These are phyloP conservation scores for Chaetomium strumarium DNA, from an alignment of 2,329 filamentous ascomycete species.

Conservation along the genomic window DNA sequence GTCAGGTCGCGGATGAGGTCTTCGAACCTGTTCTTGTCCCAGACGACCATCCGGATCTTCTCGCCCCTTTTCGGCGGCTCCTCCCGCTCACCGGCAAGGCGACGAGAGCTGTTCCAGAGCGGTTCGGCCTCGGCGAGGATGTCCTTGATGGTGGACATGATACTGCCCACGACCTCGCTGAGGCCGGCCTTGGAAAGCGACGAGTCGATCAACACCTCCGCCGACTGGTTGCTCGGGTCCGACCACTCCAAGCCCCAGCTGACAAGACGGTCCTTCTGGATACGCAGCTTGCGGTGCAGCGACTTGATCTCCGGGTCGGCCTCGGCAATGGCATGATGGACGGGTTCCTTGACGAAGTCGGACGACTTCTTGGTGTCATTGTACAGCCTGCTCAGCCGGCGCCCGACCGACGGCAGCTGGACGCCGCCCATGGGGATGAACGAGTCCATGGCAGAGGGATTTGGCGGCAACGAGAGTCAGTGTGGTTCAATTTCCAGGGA, in stretches of 20 bases:
- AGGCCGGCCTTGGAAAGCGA: slow-evolving; percentile 66
- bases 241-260: slow-evolving; percentile 80
- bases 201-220: slow-evolving; percentile 60
- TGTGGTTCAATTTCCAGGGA: neutral
- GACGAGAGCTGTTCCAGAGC: slow-evolving; percentile 59
- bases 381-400: slow-evolving; percentile 65
- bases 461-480: neutral
- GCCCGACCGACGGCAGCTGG: slow-evolving; percentile 50
- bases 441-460: slow-evolving; percentile 21
- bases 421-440: slow-evolving; percentile 44
- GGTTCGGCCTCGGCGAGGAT: slow-evolving; percentile 71
- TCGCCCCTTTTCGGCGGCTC: slow-evolving; percentile 37
- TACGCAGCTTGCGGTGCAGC: slow-evolving; percentile 69
- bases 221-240: slow-evolving; percentile 52
- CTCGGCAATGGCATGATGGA: slow-evolving; percentile 55
- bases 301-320: slow-evolving; percentile 61
- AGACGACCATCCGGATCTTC: slow-evolving; percentile 53
- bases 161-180: slow-evolving; percentile 70
- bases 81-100: slow-evolving; percentile 35
- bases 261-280: slow-evolving; percentile 72
- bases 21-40: slow-evolving; percentile 68
- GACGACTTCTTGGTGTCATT: slow-evolving; percentile 75
- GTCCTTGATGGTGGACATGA: slow-evolving; percentile 75
- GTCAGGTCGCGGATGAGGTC: slow-evolving; percentile 70
- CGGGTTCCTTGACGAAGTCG: slow-evolving; percentile 63